Conservation (phyloP, 306 rosid species). For the Sicyos baderoa region DNA sequence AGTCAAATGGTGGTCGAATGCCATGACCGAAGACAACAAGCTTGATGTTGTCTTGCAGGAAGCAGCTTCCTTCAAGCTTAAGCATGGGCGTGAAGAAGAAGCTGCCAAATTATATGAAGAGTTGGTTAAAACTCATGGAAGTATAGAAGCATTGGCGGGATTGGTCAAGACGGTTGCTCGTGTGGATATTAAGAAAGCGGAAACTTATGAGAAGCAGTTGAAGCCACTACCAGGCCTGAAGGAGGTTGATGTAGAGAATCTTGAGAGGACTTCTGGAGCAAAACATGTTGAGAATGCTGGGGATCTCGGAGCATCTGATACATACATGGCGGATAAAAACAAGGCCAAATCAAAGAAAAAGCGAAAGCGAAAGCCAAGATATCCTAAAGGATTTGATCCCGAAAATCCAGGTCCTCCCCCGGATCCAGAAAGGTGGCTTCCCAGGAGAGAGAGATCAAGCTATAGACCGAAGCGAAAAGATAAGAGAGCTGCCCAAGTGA, state of each 20-base stretch:
- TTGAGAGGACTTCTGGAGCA: conserved; percentile 81
- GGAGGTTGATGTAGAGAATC: conserved; percentile 69
- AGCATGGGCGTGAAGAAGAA: conserved; percentile 75
- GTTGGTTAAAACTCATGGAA: conserved; percentile 77
- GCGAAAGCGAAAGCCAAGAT: conserved; percentile 96
- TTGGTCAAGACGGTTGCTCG: conserved; percentile 71
- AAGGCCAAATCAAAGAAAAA: conserved; percentile 77
- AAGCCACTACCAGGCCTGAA: conserved; percentile 72
- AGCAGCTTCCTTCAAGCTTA: conserved; percentile 81
- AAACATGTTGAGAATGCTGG: conserved; percentile 54
- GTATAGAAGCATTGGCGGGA: conserved; percentile 79
- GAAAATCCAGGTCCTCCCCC: conserved; percentile 96
- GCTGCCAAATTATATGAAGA: conserved; percentile 74
- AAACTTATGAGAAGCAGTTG: conserved; percentile 73
- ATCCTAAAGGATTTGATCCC: conserved; percentile 94
- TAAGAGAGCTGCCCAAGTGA: conserved; percentile 93
- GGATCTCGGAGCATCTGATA: conserved; percentile 36
- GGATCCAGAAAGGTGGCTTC: conserved; percentile 99
- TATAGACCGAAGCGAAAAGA: conserved; percentile 94
- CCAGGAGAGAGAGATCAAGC: conserved; percentile 87
- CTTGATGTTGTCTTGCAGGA: conserved; percentile 70
- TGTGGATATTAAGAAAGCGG: conserved; percentile 78
- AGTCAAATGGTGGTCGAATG: conserved; percentile 86
- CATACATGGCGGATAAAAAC: conserved; percentile 61
- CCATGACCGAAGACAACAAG: conserved; percentile 80